Evolutionary conservation across 345 rosid genomes (phyloP), one percentile per base, ranked within the genome.

Genomic region (Garcia nutans): DNA sequence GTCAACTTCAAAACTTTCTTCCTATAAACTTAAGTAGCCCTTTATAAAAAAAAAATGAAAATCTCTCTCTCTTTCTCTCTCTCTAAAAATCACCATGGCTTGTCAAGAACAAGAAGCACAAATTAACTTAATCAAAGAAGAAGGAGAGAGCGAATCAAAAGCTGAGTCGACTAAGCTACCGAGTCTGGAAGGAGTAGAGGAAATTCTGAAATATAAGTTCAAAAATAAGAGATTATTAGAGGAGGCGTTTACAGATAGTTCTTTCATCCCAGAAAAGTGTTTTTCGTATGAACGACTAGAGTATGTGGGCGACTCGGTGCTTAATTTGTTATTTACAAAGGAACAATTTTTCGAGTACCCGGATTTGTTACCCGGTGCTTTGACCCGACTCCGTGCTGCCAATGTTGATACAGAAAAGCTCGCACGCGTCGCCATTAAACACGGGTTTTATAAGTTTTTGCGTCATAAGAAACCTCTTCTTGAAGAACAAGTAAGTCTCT

Each of bases 351-450:
- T 47, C 2, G n/a, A 0, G 33, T 88, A 87, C 31, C 89, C 90
- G 11, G 78, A 84, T 28, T 68, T 79, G 78, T 0, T 65, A 3
- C 86, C 91, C 0, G 97, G 93, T 5, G 26, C 20, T 23, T 64
- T 91, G 68, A 93, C 97, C 41, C 74, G 91, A 2, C 97, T 92
- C 73, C 85, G 93, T 6, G 88, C 92, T 0, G 88, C 85, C 31
- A 92, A 92, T 58, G 91, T 92, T 0, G 83, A 92, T 28, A 83
- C 85, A 0, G 96, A 92, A 71, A 92, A 92, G 68, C 84, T 92
- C 15, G 91, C 97, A 0, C 84, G 96, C 1, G 94, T 82, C 2
- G 88, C 94, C 20, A 2, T 87, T 17, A 91, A 65, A 60, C 91
- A 85, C 44, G 83, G 83, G 0, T 64, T 91, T 26, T 74, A 88